phyloP scores from a whole-genome alignment of 495 filamentous ascomycete species.

The Neurospora tetraspora region DNA sequence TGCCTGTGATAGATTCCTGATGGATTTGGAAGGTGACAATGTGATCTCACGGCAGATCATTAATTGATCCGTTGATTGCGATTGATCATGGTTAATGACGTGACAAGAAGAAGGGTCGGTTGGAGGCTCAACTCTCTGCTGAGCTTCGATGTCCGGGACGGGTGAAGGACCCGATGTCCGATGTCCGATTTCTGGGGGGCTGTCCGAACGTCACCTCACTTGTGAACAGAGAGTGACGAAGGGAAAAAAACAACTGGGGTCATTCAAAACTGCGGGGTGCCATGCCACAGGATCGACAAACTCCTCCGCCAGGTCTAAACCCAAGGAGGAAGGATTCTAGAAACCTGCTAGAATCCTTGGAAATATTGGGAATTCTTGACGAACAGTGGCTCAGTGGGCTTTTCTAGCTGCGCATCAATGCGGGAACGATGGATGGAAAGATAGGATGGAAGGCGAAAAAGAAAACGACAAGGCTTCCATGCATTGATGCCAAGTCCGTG shows the following conservation, averaged over 20 bases:
- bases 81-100: neutral
- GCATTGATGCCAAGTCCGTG: neutral
- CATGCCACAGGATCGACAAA: neutral
- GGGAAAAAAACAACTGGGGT: neutral
- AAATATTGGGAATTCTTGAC: neutral
- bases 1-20: neutral
- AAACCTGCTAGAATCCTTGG: neutral
- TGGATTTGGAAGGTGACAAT: neutral
- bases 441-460: neutral
- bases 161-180: neutral
- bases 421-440: neutral
- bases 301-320: neutral
- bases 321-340: neutral
- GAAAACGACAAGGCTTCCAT: neutral
- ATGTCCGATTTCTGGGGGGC: neutral
- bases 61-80: neutral
- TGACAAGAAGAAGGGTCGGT: neutral
- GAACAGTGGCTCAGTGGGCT: neutral
- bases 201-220: neutral
- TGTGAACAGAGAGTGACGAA: neutral
- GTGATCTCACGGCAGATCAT: neutral
- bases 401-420: neutral
- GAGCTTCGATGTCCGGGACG: neutral
- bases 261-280: neutral
- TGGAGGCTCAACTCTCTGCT: neutral